Percentiles rank a stretch among this genome's conserved stretches.
phyloP scores from a whole-genome alignment of 1,139 yeast species.

The Zygotorulaspora mrakii region DNA sequence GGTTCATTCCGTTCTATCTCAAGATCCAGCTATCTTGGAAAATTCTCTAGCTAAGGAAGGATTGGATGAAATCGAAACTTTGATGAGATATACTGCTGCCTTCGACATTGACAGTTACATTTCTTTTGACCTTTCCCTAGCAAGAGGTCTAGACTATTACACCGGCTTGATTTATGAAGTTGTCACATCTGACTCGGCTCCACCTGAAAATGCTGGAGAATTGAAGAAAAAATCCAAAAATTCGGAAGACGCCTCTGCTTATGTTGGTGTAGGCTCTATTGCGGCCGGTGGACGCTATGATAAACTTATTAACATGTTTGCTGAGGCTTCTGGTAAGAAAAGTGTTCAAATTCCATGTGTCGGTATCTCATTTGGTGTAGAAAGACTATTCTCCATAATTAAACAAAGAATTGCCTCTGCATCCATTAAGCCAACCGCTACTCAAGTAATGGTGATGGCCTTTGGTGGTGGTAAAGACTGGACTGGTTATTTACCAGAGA shows the following conservation, averaged over 20 bases:
- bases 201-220: constrained; percentile 74
- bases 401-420: constrained; percentile 65
- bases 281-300: constrained; percentile 99
- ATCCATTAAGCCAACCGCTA: constrained; percentile 71
- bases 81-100: constrained; percentile 77
- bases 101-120: constrained; percentile 61
- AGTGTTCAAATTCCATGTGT: constrained; percentile 87
- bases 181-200: constrained; percentile 90
- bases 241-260: constrained; percentile 86
- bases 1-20: constrained; percentile 53
- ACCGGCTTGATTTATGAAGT: constrained; percentile 96
- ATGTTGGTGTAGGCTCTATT: constrained; percentile 96
- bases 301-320: constrained; percentile 92
- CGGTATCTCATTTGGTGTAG: constrained; percentile 95
- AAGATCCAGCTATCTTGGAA: constrained; percentile 53
- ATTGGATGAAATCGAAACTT: constrained; percentile 68
- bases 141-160: constrained; percentile 95
- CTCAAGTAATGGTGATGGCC: constrained; percentile 95
- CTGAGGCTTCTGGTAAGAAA: constrained; percentile 73
- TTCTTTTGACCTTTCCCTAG: constrained; percentile 87
- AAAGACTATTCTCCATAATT: constrained; percentile 84
- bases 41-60: constrained; percentile 78
- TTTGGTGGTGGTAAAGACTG: constrained; percentile 97
- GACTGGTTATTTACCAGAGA: constrained; percentile 86
- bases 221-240: constrained; percentile 52